Evolutionary conservation across 768 basidiomycete species (phyloP).

Genomic region (Boletellus ananas): DNA sequence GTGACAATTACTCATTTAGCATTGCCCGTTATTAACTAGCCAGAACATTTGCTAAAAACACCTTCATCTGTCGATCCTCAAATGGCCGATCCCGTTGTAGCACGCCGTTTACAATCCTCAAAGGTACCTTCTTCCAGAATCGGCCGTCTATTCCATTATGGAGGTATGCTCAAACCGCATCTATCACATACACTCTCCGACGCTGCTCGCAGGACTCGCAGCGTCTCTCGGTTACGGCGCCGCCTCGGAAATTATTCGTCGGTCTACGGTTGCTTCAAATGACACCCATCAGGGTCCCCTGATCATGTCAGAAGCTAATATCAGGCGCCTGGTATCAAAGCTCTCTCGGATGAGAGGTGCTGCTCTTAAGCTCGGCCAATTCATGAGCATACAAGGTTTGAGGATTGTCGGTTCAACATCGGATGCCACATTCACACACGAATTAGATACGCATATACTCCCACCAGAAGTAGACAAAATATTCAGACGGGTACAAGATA

Average conservation of each 20-base stretch:
- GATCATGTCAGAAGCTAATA: conserved; percentile 89
- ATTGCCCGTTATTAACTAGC: conserved; percentile 3
- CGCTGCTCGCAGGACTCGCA: conserved; percentile 65
- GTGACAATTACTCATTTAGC: not conserved
- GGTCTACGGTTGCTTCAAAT: conserved; percentile 45
- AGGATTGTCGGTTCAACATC: not conserved
- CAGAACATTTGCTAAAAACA: not conserved
- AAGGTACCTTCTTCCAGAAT: conserved; percentile 88
- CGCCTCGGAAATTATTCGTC: conserved; percentile 78
- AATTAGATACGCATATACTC: conserved; percentile 78
- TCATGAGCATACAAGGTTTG: conserved; percentile 91
- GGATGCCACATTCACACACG: not conserved
- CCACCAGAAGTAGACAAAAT: conserved; percentile 86
- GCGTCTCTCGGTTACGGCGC: conserved; percentile 88
- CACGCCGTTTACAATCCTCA: conserved; percentile 66
- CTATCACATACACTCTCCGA: not conserved
- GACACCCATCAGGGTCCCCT: conserved; percentile 43
- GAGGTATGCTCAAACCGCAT: conserved; percentile 48
- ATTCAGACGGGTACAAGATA: conserved; percentile 87
- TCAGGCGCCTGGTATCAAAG: conserved; percentile 85
- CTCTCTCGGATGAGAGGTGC: conserved; percentile 96
- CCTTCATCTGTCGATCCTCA: not conserved
- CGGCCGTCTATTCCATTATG: conserved; percentile 91
- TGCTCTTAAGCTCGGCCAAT: conserved; percentile 94
- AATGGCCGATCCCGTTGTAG: not conserved